These are phyloP conservation scores for Agrostemma githago DNA, from an alignment of 148 eudicot genomes.

Conservation along the genomic window DNA sequence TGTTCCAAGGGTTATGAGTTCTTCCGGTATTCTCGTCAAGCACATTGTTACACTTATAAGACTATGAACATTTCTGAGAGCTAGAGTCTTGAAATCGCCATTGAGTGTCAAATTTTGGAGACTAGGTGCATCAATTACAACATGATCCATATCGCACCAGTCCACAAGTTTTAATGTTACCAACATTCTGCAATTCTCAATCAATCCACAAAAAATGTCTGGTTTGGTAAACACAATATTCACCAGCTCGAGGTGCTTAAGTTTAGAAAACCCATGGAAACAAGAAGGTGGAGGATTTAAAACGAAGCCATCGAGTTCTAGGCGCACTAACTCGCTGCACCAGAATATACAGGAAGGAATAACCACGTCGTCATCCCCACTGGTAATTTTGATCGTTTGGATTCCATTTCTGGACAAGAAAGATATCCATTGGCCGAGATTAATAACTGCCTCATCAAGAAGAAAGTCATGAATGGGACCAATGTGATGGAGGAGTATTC, in stretches of 20 bases:
- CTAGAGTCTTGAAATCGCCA: neutral
- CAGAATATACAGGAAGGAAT: neutral
- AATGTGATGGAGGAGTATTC: constrained; percentile 3
- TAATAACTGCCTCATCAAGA: neutral
- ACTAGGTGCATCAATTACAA: neutral
- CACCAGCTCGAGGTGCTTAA: neutral
- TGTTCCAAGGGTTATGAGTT: neutral
- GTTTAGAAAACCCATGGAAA: constrained; percentile 13
- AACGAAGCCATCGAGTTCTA: neutral
- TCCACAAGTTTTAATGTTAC: neutral
- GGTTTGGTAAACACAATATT: neutral
- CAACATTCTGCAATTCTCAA: neutral
- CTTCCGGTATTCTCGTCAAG: neutral
- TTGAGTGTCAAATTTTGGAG: neutral
- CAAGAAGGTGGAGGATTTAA: neutral
- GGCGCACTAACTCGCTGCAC: neutral
- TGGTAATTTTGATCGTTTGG: no score
- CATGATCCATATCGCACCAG: neutral
- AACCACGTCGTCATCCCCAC: neutral
- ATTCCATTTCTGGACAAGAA: neutral
- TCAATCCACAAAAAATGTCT: neutral
- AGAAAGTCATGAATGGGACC: neutral
- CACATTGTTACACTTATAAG: neutral
- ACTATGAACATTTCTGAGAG: neutral
- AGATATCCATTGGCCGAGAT: neutral